Evolutionary conservation across 208 protist genomes (phyloP), one percentile per base, ranked within the genome.

Genomic region (Acanthamoeba quina): DNA sequence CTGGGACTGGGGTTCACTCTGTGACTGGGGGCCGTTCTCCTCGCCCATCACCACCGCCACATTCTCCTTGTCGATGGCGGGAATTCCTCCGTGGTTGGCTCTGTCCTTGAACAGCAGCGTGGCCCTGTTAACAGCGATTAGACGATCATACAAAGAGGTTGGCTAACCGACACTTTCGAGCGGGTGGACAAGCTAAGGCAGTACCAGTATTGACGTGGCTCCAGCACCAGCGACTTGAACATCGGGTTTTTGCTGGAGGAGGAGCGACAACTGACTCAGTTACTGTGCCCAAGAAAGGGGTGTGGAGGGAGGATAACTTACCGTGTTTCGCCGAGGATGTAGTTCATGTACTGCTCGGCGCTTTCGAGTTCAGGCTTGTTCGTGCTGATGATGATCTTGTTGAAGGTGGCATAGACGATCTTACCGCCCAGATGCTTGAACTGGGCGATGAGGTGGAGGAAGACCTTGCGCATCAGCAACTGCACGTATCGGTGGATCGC

Each of bases 351-450:
- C 3, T 80, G 78, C 52, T 85, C 58, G 15, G 96, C 96, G 82
- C 96, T 96, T 44, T 94, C 94, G 1, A 96, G 34, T 0, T 68
- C 92, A 15, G 29, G 62, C 78, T 98, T 97, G 37, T 94, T 88
- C 17, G 97, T 96, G 31, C 66, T 82, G 60, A 97, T 82, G 26
- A 97, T 95, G 9, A 97, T 29, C 70, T 95, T 95, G 37, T 95
- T 94, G 29, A 97, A 98, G 70, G 72, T 95, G 52, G 96, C 97
- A 93, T 95, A 97, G 4, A 97, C 80, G 11, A 98, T 95, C 47
- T 83, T 94, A 1, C 85, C 68, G 47, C 97, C 96, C 3, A 97
- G 93, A 41, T 82, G 70, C 26, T 86, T 94, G 24, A 98, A 94
- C 68, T 98, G 80, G 10, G 94, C 88, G 17, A 97, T 52, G n/a